Evolutionary conservation across 2,329 filamentous ascomycete genomes (phyloP).

Genomic region (Orbilia javanica): DNA sequence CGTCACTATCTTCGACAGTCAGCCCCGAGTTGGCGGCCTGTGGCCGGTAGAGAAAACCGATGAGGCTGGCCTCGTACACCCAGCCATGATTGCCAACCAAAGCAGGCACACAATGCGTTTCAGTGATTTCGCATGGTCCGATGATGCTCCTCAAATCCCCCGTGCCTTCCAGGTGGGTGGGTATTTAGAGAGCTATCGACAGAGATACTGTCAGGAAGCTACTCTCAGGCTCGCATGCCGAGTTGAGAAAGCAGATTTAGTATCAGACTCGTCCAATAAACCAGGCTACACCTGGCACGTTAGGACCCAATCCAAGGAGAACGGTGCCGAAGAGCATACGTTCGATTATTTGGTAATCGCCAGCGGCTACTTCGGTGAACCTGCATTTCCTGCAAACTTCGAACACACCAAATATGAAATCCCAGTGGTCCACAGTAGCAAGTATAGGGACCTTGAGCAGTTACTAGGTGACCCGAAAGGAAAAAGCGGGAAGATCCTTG

Average conservation of each 20-base stretch:
- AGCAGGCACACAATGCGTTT: conserved; percentile 81
- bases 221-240: conserved; percentile 69
- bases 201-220: conserved; percentile 70
- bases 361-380: conserved; percentile 80
- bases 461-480: conserved; percentile 67
- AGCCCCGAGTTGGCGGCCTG: conserved; percentile 78
- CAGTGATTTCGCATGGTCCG: conserved; percentile 79
- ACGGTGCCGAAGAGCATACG: conserved; percentile 66
- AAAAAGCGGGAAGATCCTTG: conserved; percentile 73
- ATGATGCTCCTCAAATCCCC: conserved; percentile 75
- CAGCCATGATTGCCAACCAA: conserved; percentile 79
- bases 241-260: conserved; percentile 66
- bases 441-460: conserved; percentile 71
- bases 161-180: conserved; percentile 80
- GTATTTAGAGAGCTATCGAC: conserved; percentile 76
- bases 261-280: conserved; percentile 15
- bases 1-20: conserved; percentile 78
- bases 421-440: conserved; percentile 76
- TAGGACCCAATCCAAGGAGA: conserved; percentile 64
- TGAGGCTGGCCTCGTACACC: conserved; percentile 71
- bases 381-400: conserved; percentile 69
- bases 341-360: conserved; percentile 81
- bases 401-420: conserved; percentile 64
- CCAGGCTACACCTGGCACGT: conserved; percentile 66
- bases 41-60: conserved; percentile 75